A percentile compares a stretch with the other conserved stretches of the same genome.
These are phyloP conservation scores for Santalum album DNA, from an alignment of 164 flowering plant species.

Conservation along the genomic window DNA sequence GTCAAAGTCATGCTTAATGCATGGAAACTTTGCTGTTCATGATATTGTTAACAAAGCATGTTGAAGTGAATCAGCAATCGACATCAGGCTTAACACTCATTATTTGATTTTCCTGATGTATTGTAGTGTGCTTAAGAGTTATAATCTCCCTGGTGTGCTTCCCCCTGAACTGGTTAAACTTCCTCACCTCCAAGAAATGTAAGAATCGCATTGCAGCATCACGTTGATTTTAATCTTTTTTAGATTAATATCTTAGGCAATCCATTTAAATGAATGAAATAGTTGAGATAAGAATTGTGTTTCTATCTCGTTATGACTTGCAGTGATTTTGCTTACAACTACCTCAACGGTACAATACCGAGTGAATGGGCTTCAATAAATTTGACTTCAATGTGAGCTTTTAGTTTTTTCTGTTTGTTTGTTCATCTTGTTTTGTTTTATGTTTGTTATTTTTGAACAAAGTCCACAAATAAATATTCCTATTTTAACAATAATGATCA, in stretches of 20 bases:
- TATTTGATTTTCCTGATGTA: no score
- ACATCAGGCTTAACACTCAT: no score
- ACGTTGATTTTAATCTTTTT: not conserved
- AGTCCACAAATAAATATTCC: not conserved
- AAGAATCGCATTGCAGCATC: slow-evolving; percentile 17
- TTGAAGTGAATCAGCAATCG: no score
- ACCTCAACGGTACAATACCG: slow-evolving; percentile 66
- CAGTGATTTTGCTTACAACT: slow-evolving; percentile 67
- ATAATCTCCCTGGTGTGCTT: slow-evolving; percentile 56
- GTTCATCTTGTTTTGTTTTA: no score
- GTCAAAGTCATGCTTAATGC: no score
- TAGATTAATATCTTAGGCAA: no score
- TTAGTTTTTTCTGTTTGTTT: no score
- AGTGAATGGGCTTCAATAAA: slow-evolving; percentile 49
- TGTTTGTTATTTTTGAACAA: no score
- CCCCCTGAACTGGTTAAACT: slow-evolving; percentile 55
- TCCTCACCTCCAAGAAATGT: slow-evolving; percentile 48
- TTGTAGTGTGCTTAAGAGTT: slow-evolving; percentile 41
- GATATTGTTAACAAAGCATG: no score
- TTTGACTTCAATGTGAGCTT: slow-evolving; percentile 40
- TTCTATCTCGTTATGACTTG: not conserved
- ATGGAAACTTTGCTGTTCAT: no score
- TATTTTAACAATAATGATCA: not conserved
- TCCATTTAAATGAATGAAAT: no score
- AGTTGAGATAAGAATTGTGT: not conserved